Percentiles rank a stretch among this genome's conserved stretches.
phyloP scores from a whole-genome alignment of 2,329 filamentous ascomycete species.

The Coniochaeta sp. region DNA sequence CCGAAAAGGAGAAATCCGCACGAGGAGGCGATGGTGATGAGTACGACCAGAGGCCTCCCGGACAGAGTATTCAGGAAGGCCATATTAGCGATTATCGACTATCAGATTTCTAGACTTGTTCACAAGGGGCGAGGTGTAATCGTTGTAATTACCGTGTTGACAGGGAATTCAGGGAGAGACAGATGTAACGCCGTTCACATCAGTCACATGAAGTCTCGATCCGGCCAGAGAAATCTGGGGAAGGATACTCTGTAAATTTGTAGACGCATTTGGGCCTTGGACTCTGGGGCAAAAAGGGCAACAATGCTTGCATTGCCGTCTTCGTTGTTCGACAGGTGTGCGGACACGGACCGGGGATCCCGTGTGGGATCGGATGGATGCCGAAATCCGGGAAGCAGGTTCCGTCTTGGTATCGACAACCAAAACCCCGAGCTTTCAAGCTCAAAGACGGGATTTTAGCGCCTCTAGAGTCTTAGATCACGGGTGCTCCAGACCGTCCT shows the following conservation, averaged over 20 bases:
- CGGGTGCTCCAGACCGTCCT: neutral
- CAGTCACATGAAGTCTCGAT: neutral
- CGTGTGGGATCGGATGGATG: neutral
- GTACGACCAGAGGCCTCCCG: conserved; percentile 1
- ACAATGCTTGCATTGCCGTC: neutral
- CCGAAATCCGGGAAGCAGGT: neutral
- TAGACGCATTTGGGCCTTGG: neutral
- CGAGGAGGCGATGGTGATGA: conserved; percentile 3
- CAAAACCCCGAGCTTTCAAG: too few species aligned
- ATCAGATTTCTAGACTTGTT: neutral
- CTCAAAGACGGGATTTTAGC: too few species aligned
- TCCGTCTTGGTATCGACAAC: neutral
- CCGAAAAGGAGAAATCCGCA: conserved; percentile 25
- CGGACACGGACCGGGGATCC: neutral
- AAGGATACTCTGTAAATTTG: neutral
- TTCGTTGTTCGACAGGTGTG: neutral
- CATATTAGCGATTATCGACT: neutral
- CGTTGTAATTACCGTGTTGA: too few species aligned
- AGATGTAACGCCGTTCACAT: neutral
- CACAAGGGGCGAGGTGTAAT: too few species aligned
- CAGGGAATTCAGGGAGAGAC: neutral
- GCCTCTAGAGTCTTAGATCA: neutral
- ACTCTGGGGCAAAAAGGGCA: neutral
- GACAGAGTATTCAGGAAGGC: neutral
- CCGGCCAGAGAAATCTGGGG: neutral